phyloP scores from a whole-genome alignment of 495 filamentous ascomycete species.

The Neurospora sp. region DNA sequence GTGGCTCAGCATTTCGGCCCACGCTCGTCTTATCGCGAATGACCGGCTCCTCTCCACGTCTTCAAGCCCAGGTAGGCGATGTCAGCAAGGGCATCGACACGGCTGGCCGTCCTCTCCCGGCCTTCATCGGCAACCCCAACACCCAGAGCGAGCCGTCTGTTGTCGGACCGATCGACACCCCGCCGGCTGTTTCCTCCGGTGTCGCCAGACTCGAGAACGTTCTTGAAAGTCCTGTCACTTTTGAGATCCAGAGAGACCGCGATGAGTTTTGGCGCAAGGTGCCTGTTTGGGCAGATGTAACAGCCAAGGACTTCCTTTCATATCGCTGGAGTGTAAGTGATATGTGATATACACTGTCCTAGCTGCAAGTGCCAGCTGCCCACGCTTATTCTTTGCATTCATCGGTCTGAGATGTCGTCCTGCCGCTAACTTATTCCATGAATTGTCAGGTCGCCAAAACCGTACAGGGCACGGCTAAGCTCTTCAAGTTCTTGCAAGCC shows the following conservation, averaged over 20 bases:
- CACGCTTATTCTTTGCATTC: not conserved
- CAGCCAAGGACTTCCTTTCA: constrained; percentile 33
- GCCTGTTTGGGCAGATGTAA: constrained; percentile 31
- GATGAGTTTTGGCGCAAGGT: constrained; percentile 37
- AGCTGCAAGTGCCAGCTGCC: not conserved
- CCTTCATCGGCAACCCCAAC: not conserved
- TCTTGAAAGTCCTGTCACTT: constrained; percentile 2
- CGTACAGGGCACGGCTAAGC: constrained; percentile 27
- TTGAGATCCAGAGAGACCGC: not conserved
- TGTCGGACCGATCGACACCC: not conserved
- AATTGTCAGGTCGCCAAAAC: constrained; percentile 25
- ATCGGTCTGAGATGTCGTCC: not conserved
- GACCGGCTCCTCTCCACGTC: constrained; percentile 10
- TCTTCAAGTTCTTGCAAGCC: constrained; percentile 32
- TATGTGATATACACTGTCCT: not conserved
- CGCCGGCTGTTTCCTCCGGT: not conserved
- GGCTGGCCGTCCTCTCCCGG: not conserved
- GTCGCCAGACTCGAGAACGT: not conserved
- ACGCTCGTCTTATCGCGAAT: constrained; percentile 3
- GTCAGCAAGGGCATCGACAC: constrained; percentile 3
- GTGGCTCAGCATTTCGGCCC: not conserved
- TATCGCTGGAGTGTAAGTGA: constrained; percentile 39
- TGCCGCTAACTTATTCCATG: not conserved
- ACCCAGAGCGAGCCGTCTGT: not conserved
- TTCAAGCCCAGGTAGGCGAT: constrained; percentile 17